Evolutionary conservation across 129 eudicot genomes (phyloP), one percentile per base, ranked within the genome.

Genomic region (Centrapalus pauciflorus): DNA sequence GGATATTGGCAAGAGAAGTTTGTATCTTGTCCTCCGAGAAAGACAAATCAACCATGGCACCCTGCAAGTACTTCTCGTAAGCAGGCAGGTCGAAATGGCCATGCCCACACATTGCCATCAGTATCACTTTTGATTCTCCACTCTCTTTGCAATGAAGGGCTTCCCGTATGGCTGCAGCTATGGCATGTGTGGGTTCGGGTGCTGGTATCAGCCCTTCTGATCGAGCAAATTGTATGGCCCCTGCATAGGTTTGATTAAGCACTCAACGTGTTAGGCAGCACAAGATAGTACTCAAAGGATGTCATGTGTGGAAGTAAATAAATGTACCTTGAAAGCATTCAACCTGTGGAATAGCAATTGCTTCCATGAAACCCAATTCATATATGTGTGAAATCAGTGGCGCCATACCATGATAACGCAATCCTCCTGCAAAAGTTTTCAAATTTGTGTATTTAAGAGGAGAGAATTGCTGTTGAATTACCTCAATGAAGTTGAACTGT

Each of bases 331-430:
- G 87, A 82, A 93, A 88, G 72, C 96, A 93, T 73, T 93, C 98
- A 38, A 66, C 82, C 75, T 88, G 98, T 67, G 96, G 89, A 58
- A 93, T 88, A 23, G 96, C 63, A 49, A 80, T 45, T 2, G 98
- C 87, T 69, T 93, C 98, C 95, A 88, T 84, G 70, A 75, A 77
- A 3, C 98, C 98, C 79, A 88, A 61, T 69, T 93, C 98, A 55
- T 81, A 82, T 10, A 88, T 72, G 52, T 93, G 98, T 30, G 98
- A 93, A 78, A 93, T 84, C 72, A 93, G 58, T 25, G 96, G 98
- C 45, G 95, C 84, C 96, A 93, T 88, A 30, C 98, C 98, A 79
- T 93, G 98, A 81, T 93, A 93, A 30, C 98, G 88, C 73, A 93
- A 72, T 49, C 98, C 98, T 30, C 98, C 98, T 92, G 72, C 29